A percentile compares a stretch with the other conserved stretches of the same genome.
These are phyloP conservation scores for Prunus yedoensis DNA, from an alignment of 331 rosid species.

Conservation along the genomic window DNA sequence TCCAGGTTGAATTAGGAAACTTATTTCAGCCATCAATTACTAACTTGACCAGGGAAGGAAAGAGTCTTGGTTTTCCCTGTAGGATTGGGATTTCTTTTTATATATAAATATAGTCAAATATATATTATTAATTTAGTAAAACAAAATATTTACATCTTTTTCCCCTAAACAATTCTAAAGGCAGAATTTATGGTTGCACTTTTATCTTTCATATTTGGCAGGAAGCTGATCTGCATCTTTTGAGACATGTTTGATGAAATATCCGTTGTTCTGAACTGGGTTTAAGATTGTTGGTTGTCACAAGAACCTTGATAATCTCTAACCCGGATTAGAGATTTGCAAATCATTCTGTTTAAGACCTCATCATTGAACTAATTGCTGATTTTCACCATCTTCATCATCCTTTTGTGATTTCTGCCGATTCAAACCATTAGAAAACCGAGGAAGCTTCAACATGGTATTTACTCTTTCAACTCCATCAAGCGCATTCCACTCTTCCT, in stretches of 20 bases:
- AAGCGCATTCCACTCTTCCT: conserved; percentile 40
- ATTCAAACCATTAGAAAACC: conserved; percentile 20
- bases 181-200: neutral
- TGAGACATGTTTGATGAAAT: neutral
- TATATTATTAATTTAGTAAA: neutral
- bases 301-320: neutral
- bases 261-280: neutral
- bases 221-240: neutral
- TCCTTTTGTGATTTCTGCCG: conserved; percentile 31
- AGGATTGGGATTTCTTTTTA: too few relatives aligned
- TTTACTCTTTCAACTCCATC: conserved; percentile 44
- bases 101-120: too few relatives aligned
- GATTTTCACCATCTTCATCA: conserved; percentile 28
- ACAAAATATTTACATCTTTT: conserved; percentile 6
- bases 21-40: too few relatives aligned
- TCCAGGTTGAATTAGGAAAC: neutral
- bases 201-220: neutral
- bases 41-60: too few relatives aligned
- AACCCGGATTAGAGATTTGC: neutral
- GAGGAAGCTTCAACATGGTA: conserved; percentile 37
- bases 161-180: neutral
- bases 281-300: neutral
- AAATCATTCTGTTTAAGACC: neutral
- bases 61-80: too few relatives aligned
- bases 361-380: neutral